These are phyloP conservation scores for Lasiosphaeris hirsuta DNA, from an alignment of 495 filamentous ascomycete genomes.

Conservation along the genomic window DNA sequence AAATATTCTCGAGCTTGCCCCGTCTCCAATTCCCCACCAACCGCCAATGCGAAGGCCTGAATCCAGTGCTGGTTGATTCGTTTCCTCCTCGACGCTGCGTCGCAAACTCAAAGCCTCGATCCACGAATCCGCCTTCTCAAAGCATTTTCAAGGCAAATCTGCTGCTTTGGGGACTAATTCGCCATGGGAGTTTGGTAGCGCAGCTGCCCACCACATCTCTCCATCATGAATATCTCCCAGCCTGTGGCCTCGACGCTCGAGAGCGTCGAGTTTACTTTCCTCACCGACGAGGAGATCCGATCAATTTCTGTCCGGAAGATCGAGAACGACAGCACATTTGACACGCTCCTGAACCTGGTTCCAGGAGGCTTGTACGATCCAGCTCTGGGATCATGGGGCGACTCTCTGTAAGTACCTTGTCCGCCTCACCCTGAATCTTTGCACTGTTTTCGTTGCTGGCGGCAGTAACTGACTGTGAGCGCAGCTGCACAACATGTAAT, in stretches of 20 bases:
- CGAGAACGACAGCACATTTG: constrained; percentile 83
- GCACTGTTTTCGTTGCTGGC: constrained; percentile 2
- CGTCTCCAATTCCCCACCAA: constrained; percentile 30
- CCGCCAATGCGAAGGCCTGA: background rate
- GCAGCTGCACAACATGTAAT: constrained; percentile 86
- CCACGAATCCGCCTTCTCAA: constrained; percentile 5
- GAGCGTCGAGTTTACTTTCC: constrained; percentile 84
- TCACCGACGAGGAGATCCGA: constrained; percentile 77
- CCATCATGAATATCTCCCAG: constrained; percentile 78
- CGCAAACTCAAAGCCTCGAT: constrained; percentile 15
- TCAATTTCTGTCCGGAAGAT: constrained; percentile 89
- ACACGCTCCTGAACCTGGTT: constrained; percentile 77
- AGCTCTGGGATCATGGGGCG: constrained; percentile 86
- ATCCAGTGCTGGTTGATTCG: too few relatives aligned
- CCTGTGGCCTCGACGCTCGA: constrained; percentile 80
- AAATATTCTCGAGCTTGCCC: constrained; percentile 31
- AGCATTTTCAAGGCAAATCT: background rate
- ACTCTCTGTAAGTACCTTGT: constrained; percentile 63
- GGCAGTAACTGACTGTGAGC: constrained; percentile 14
- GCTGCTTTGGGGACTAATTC: background rate
- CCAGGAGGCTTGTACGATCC: constrained; percentile 91
- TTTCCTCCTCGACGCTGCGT: constrained; percentile 14
- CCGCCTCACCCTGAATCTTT: background rate
- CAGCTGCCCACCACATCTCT: constrained; percentile 9
- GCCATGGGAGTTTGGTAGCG: constrained; percentile 14